Evolutionary conservation across 441 rosid genomes (phyloP).

Genomic region (Adansonia madagascariensis): DNA sequence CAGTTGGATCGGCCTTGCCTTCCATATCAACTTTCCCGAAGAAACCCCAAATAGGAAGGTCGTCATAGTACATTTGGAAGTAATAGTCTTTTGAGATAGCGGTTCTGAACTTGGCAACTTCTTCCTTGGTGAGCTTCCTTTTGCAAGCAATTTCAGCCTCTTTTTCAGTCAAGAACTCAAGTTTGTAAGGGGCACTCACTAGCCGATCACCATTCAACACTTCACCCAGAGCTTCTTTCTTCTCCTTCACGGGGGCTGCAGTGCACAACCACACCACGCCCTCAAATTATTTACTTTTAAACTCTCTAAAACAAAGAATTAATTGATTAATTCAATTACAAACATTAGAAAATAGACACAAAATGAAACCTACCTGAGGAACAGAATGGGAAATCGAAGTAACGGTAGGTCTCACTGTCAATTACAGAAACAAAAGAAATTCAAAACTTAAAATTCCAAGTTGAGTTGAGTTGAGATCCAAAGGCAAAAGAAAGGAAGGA

Average conservation of each 20-base stretch:
- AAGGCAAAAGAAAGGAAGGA: not conserved
- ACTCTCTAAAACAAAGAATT: not conserved
- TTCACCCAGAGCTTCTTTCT: constrained; percentile 55
- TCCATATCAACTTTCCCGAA: constrained; percentile 59
- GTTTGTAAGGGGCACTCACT: constrained; percentile 49
- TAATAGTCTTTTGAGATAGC: not conserved
- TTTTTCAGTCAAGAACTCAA: constrained; percentile 32
- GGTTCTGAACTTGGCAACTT: constrained; percentile 8
- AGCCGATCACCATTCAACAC: constrained; percentile 59
- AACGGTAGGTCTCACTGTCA: constrained; percentile 7
- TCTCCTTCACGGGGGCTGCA: constrained; percentile 44
- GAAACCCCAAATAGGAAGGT: constrained; percentile 65
- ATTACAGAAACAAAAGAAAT: not conserved
- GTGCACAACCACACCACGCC: not conserved
- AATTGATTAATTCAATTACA: not conserved
- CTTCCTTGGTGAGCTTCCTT: constrained; percentile 38
- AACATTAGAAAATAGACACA: not conserved
- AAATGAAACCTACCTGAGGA: constrained; percentile 33
- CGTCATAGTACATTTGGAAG: constrained; percentile 57
- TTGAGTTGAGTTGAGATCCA: not conserved
- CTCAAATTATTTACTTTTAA: not conserved
- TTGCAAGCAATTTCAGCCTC: constrained; percentile 34
- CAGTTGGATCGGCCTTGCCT: constrained; percentile 48
- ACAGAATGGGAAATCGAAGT: constrained; percentile 10
- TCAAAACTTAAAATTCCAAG: not conserved